Evolutionary conservation across 805 yeast genomes (phyloP).

Genomic region (Saccharomycopsis guyanensis): DNA sequence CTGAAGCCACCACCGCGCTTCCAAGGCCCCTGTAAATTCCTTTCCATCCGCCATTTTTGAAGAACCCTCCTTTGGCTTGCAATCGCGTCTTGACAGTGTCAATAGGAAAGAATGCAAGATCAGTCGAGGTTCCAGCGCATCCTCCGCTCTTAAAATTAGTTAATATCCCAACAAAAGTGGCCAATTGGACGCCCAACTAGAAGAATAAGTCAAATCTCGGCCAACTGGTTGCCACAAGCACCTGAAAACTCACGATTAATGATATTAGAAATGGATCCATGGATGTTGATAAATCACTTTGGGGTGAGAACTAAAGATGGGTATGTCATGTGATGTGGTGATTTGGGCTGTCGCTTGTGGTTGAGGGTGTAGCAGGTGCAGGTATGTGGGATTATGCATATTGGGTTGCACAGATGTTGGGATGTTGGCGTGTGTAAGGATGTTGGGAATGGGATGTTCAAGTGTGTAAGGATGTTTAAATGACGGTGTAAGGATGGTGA

Average conservation of each 20-base stretch:
- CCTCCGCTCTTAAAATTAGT: slow-evolving; percentile 58
- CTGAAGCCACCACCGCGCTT: slow-evolving; percentile 87
- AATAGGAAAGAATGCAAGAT: slow-evolving; percentile 89
- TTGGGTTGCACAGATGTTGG: too few relatives aligned
- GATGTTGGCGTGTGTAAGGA: too few relatives aligned
- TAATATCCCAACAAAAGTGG: background rate
- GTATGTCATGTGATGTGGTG: too few relatives aligned
- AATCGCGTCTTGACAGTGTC: slow-evolving; percentile 91
- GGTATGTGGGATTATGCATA: too few relatives aligned
- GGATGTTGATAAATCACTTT: too few relatives aligned
- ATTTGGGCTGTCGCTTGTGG: too few relatives aligned
- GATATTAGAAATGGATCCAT: slow-evolving; percentile 22
- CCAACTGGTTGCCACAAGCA: background rate
- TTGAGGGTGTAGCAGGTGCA: too few relatives aligned
- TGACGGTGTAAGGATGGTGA: too few relatives aligned
- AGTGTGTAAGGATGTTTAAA: too few relatives aligned
- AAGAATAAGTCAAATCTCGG: background rate
- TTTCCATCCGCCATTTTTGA: slow-evolving; percentile 83
- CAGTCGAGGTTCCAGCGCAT: slow-evolving; percentile 94
- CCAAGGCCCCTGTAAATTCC: slow-evolving; percentile 93
- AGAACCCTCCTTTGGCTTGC: slow-evolving; percentile 94
- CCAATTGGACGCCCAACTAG: background rate
- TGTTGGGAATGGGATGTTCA: too few relatives aligned
- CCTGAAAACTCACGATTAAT: slow-evolving; percentile 14
- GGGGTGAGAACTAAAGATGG: too few relatives aligned